Evolutionary conservation across 345 rosid genomes (phyloP), one percentile per base, ranked within the genome.

Genomic region (Conringia planisiliqua): DNA sequence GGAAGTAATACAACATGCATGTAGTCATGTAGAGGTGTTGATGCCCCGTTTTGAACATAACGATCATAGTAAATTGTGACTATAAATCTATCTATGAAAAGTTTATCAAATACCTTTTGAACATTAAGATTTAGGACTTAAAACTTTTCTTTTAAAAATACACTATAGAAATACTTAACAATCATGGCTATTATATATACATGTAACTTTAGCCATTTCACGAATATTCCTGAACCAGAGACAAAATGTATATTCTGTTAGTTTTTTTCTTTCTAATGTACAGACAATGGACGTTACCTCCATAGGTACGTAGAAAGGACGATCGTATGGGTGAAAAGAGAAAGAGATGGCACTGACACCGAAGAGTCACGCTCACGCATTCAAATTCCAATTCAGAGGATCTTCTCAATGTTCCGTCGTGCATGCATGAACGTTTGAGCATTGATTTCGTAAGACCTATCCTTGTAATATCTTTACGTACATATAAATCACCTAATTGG

Each of bases 351-450:
- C 38, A 20, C 10, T n/a, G 14, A 44, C 44, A 56, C 48, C 24
- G 48, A 74, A 46, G 48, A 46, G 33, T 65, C 71, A 33, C 32
- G 44, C 66, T 65, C 71, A 56, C 60, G 26, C 66, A 66, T 64
- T 39, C 30, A 10, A 55, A 32, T 10, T 47, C 58, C 8, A 66
- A 50, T 74, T 5, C 47, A 64, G 33, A 73, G 57, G 71, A 73
- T 64, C 55, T 63, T 73, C 48, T 55, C 66, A n/a, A 50, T 57
- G 42, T 58, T 66, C 35, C 51, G 43, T 57, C 52, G 54, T 66
- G 67, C 72, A 58, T 74, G 78, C 18, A 68, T 50, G 17, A 33
- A 33, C 54, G 66, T 43, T 12, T 44, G 30, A 55, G 7, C 65
- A 43, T 65, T 63, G 20, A 43, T 36, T 54, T n/a, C 26, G 16